Evolutionary conservation across 1,139 yeast species (phyloP).

Genomic region (Hemisphaericaspora subhashii): DNA sequence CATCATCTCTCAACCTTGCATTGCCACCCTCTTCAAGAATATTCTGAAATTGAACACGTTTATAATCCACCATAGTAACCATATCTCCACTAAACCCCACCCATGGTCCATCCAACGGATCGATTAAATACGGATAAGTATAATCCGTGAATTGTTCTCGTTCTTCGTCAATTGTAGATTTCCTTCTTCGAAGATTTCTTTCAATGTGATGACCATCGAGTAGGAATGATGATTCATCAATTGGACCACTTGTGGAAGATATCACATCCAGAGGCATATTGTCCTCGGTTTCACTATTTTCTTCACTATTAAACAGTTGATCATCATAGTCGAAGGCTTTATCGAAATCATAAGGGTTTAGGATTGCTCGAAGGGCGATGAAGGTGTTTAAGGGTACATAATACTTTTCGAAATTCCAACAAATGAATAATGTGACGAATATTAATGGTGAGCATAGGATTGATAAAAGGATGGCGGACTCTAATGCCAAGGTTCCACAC

Average conservation of each 20-base stretch:
- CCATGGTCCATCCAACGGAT: conserved; percentile 57
- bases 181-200: conserved; percentile 22
- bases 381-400: conserved; percentile 60
- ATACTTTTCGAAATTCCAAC: conserved; percentile 59
- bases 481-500: conserved; percentile 69
- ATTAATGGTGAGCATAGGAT: conserved; percentile 54
- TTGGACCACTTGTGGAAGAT: conserved; percentile 7
- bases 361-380: conserved; percentile 64
- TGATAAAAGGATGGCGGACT: conserved; percentile 56
- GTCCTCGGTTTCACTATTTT: conserved; percentile 4
- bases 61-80: conserved; percentile 40
- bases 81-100: conserved; percentile 56
- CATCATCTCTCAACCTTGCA: conserved; percentile 22
- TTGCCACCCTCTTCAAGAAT: conserved; percentile 27
- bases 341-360: conserved; percentile 43
- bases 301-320: conserved; percentile 13
- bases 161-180: conserved; percentile 56
- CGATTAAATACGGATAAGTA: conserved; percentile 48
- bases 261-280: not conserved
- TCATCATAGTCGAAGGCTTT: conserved; percentile 42
- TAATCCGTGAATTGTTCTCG: conserved; percentile 52
- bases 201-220: conserved; percentile 13
- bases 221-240: conserved; percentile 31
- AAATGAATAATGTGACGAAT: conserved; percentile 46
- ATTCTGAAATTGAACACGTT: conserved; percentile 12